A percentile compares a stretch with the other conserved stretches of the same genome.
Evolutionary conservation across 1,139 yeast genomes (phyloP).

Genomic region (Debaryomyces sp.): DNA sequence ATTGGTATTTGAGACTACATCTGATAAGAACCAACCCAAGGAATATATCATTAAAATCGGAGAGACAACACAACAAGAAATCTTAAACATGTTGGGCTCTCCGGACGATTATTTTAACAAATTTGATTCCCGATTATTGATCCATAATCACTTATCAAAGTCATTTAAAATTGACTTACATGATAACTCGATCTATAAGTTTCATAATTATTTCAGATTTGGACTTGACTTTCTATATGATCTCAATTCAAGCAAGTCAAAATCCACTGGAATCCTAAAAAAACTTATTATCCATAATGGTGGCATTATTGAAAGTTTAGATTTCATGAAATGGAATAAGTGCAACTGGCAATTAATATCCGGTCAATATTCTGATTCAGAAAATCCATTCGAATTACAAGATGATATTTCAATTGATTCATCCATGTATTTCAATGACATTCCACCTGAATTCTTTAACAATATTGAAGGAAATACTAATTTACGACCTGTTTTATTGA

Average conservation of each 20-base stretch:
- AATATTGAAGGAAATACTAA: constrained; percentile 11
- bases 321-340: constrained; percentile 53
- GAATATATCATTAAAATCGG: constrained; percentile 32
- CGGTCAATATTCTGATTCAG: constrained; percentile 9
- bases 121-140: constrained; percentile 46
- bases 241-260: constrained; percentile 26
- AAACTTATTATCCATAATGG: constrained; percentile 56
- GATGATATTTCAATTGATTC: constrained; percentile 24
- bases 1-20: constrained; percentile 9
- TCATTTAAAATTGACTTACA: constrained; percentile 13
- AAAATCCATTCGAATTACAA: constrained; percentile 12
- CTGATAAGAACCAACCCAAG: constrained; percentile 10
- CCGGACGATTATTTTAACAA: constrained; percentile 58
- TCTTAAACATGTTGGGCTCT: constrained; percentile 52
- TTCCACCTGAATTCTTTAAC: constrained; percentile 26
- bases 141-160: constrained; percentile 36
- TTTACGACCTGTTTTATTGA: constrained; percentile 47
- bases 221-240: constrained; percentile 60
- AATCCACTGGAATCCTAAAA: constrained; percentile 31
- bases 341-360: constrained; percentile 40
- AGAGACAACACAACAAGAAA: constrained; percentile 51
- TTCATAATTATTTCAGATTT: constrained; percentile 56
- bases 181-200: constrained; percentile 33
- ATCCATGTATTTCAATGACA: constrained; percentile 36
- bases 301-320: constrained; percentile 47